These are phyloP conservation scores for Drechmeria coniospora DNA, from an alignment of 2,329 filamentous ascomycete species.

Conservation along the genomic window DNA sequence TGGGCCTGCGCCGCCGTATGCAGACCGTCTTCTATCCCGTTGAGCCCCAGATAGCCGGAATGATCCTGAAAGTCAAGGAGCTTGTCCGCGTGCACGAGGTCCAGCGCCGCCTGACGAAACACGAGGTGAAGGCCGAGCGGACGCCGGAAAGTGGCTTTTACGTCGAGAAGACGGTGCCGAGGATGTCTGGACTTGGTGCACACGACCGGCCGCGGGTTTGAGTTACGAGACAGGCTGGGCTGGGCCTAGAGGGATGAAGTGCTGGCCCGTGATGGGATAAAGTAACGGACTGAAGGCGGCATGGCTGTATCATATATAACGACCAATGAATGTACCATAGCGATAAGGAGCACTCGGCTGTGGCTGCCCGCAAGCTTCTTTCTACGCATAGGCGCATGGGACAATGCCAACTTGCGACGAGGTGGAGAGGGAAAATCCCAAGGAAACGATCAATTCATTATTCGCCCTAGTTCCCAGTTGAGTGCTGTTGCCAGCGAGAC, in stretches of 20 bases:
- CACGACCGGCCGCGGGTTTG: neutral
- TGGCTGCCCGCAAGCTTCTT: too few species aligned
- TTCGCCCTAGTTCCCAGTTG: slow-evolving; percentile 1
- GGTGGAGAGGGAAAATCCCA: too few species aligned
- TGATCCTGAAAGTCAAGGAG: slow-evolving; percentile 91
- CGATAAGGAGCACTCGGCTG: too few species aligned
- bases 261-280: neutral
- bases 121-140: slow-evolving; percentile 55
- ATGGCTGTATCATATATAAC: slow-evolving; percentile 17
- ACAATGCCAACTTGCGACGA: neutral
- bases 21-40: slow-evolving; percentile 84
- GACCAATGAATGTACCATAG: too few species aligned
- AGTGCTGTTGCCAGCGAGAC: too few species aligned
- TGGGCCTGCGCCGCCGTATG: slow-evolving; percentile 73
- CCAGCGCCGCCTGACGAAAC: slow-evolving; percentile 42
- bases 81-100: slow-evolving; percentile 74
- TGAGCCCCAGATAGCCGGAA: slow-evolving; percentile 64
- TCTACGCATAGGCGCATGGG: too few species aligned
- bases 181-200: slow-evolving; percentile 7
- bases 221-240: too few species aligned
- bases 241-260: too few species aligned
- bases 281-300: slow-evolving; percentile 1
- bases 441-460: slow-evolving; percentile 1
- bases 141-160: slow-evolving; percentile 70
- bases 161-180: slow-evolving; percentile 42